Base-by-base conservation (phyloP, 495 filamentous ascomycete species). In the Penicillium antarcticum region DNA sequence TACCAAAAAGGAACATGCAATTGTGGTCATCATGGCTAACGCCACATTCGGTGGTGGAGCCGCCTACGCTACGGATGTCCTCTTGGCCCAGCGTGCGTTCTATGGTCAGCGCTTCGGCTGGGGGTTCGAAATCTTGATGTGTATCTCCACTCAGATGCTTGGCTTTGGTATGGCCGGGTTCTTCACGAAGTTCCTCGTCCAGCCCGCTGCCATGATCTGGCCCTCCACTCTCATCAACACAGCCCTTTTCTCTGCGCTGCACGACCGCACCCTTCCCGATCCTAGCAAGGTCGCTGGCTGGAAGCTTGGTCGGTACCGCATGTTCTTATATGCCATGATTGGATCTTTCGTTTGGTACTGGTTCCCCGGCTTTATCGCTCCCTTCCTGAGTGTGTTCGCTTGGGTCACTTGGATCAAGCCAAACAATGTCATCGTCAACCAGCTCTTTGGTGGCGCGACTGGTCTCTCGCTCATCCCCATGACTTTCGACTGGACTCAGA, bases 1-100 rank as follows among this genome's bases (percentile, higher is more conserved):
- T 72, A 89, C 85, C 66, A 82, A 87, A 64, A 91, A 91, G 59
- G 86, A 89, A 56, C 87, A 91, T 60, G 73, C 84, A 5, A 73
- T 90, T 42, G 82, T 87, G 31, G 83, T 86, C n/a, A 80, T 89
- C 57, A 89, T 89, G 87, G 71, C 72, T 34, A 75, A 75, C 53
- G 71, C 71, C 38, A 68, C 68, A 11, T 74, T 86, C 68, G 57
- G 68, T 38, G 68, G 62, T 50, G 75, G 74, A 42, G 81, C 82
- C 12, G 84, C 83, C 16, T 89, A 88, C 50, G 80, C 83, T 11
- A 88, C 84, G 0, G 83, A 88, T 55, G 78, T 83, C 44, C 73
- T 88, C 10, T 62, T 86, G 5, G 84, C 85, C 3, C 84, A 87
- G 67, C 72, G 72, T 19, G 69, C 82, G 23, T 89, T 86, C 59